Base-by-base conservation (phyloP, 345 rosid genomes). In the Kernera saxatilis region DNA sequence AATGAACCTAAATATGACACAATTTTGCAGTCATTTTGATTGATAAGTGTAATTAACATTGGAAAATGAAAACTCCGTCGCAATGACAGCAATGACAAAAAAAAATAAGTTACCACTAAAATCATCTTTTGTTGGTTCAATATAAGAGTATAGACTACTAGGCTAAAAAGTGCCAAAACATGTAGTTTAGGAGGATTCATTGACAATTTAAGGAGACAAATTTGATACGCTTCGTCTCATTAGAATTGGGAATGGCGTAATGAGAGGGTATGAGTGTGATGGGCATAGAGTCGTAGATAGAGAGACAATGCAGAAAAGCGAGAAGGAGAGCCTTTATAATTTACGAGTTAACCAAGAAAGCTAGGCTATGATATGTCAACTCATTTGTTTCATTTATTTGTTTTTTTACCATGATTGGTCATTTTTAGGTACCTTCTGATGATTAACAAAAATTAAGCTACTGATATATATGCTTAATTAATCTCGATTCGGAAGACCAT, bases 181-280 rank as follows among this genome's bases (percentile, higher is more conserved):
- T 32, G 26, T 43, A 21, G 32, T 54, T 12, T 26, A 41, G 41
- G 27, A 61, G 17, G 44, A 51, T 23, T 71, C 29, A 73, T 55
- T 64, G 65, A 64, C 40, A 64, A 22, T 35, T 32, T 39, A 69
- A 64, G 68, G 48, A 51, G 29, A 41, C 51, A 18, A 67, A n/a
- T 33, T 45, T 46, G 52, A 65, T 6, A 73, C 35, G 60, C 5
- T 57, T 58, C 5, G 37, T 33, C 67, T 37, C 36, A 39, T 40
- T 48, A 64, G 46, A 48, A 39, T 14, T 73, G 72, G 67, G 72
- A 56, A 57, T 12, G 51, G 36, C 23, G 72, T 65, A 19, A 49
- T 48, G 40, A 9, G 44, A 73, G 53, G 67, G 67, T 27, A 25
- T 18, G 78, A 67, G 56, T 59, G 78, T 67, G 69, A 69, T 67